These are phyloP conservation scores for Prunus persica DNA, from an alignment of 306 rosid genomes.

Conservation along the genomic window DNA sequence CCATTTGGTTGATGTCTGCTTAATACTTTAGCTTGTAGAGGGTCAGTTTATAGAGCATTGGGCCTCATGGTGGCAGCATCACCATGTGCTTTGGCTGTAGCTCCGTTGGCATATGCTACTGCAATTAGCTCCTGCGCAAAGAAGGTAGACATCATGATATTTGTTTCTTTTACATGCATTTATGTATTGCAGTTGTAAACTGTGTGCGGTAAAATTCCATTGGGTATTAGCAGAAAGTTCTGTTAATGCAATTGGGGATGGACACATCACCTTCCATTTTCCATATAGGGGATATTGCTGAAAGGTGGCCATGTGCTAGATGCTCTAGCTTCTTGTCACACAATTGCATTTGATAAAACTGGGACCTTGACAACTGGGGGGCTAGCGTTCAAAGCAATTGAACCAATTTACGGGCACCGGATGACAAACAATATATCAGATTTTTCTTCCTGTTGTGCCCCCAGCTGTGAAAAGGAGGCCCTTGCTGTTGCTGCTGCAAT, in stretches of 20 bases:
- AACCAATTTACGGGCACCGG: constrained; percentile 87
- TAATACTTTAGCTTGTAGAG: constrained; percentile 78
- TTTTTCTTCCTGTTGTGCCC: constrained; percentile 70
- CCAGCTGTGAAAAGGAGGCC: constrained; percentile 96
- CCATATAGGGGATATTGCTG: constrained; percentile 79
- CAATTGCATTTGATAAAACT: constrained; percentile 96
- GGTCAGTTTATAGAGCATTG: constrained; percentile 91
- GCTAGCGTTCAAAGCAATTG: constrained; percentile 84
- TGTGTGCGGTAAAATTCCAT: neutral
- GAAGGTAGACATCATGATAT: constrained; percentile 50
- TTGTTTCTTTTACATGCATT: neutral
- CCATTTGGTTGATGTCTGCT: constrained; percentile 33
- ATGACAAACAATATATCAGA: constrained; percentile 30
- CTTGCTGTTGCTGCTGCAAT: constrained; percentile 98
- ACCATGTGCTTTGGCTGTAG: constrained; percentile 98
- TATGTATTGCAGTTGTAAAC: neutral
- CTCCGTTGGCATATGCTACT: constrained; percentile 94
- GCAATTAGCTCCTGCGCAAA: constrained; percentile 94
- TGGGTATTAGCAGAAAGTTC: too few relatives aligned
- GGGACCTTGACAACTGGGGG: constrained; percentile 98
- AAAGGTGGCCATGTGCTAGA: constrained; percentile 97
- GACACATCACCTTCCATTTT: neutral
- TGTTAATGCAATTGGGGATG: neutral
- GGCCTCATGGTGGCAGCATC: constrained; percentile 99
- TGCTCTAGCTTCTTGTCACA: constrained; percentile 90